phyloP scores from a whole-genome alignment of 495 filamentous ascomycete species.

The Articulospora tetracladia region DNA sequence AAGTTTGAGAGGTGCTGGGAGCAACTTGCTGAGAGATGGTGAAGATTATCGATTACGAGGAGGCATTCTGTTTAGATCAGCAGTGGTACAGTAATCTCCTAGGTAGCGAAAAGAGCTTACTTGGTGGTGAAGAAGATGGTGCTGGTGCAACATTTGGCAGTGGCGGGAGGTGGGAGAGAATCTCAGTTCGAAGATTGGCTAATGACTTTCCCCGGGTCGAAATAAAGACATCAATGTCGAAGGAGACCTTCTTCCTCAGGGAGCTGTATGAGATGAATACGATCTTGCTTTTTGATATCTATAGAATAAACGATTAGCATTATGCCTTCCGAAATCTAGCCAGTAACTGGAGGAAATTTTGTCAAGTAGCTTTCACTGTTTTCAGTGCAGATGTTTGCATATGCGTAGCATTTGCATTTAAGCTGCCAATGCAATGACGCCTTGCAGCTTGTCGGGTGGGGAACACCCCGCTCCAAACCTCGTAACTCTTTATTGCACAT shows the following conservation, averaged over 20 bases:
- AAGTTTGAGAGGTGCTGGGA: conserved; percentile 45
- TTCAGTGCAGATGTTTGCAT: too few relatives aligned
- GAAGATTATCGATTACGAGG: conserved; percentile 60
- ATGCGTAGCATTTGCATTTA: too few relatives aligned
- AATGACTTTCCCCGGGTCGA: conserved; percentile 55
- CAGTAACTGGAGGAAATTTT: too few relatives aligned
- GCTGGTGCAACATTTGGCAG: conserved; percentile 8
- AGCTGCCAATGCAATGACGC: too few relatives aligned
- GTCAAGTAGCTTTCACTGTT: too few relatives aligned
- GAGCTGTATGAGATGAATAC: conserved; percentile 80
- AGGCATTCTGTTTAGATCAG: conserved; percentile 41
- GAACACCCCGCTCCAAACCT: too few relatives aligned
- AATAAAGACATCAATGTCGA: conserved; percentile 58
- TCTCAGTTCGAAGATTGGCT: conserved; percentile 48
- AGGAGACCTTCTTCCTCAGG: conserved; percentile 42
- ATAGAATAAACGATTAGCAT: neutral
- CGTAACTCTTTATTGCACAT: too few relatives aligned
- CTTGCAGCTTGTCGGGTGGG: too few relatives aligned
- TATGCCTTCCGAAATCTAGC: too few relatives aligned
- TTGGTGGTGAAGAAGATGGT: conserved; percentile 19
- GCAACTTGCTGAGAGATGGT: conserved; percentile 39
- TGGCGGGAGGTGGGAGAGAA: conserved; percentile 47
- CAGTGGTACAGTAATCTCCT: neutral
- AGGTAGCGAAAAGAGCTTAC: conserved; percentile 17
- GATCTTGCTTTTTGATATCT: conserved; percentile 51